Percentiles rank a stretch among this genome's conserved stretches.
Evolutionary conservation across 2,329 filamentous ascomycete species (phyloP).

Genomic region (Ceratocystis huliohia): DNA sequence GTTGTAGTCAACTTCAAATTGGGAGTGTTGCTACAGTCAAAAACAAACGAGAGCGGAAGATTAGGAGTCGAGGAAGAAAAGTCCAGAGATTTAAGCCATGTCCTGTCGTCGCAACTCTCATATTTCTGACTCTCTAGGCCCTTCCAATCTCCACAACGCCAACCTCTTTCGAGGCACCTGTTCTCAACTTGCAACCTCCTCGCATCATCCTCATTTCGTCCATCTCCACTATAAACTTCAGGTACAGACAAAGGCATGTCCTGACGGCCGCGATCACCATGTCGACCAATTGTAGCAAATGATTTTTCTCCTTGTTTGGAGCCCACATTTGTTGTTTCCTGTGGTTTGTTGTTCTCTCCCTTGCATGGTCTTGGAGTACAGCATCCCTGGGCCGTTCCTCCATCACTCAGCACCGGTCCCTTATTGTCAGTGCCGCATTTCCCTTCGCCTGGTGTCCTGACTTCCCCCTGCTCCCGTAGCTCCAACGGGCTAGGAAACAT

Average conservation of each 20-base stretch:
- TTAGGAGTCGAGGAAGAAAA: not conserved
- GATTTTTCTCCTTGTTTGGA: not conserved
- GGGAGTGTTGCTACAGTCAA: not conserved
- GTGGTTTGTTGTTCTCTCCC: not conserved
- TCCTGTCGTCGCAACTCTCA: not conserved
- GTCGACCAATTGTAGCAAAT: not conserved
- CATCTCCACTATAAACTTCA: not conserved
- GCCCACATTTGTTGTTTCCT: conserved; percentile 2
- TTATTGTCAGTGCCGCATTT: conserved; percentile 3
- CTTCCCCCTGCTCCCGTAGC: not conserved
- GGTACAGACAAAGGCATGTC: conserved; percentile 7
- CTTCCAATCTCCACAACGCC: not conserved
- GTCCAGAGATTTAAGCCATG: not conserved
- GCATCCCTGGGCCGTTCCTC: conserved; percentile 12
- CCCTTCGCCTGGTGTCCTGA: not conserved
- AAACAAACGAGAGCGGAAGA: not conserved
- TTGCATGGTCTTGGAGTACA: not conserved
- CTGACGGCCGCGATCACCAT: not conserved
- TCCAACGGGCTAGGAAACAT: not conserved
- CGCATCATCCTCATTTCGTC: conserved; percentile 6
- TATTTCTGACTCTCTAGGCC: not conserved
- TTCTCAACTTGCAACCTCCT: conserved; percentile 1
- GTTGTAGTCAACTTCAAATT: not conserved
- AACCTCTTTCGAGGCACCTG: not conserved
- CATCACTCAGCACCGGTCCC: conserved; percentile 11